Base-by-base conservation (phyloP, 345 rosid species). In the Balakata baccata region DNA sequence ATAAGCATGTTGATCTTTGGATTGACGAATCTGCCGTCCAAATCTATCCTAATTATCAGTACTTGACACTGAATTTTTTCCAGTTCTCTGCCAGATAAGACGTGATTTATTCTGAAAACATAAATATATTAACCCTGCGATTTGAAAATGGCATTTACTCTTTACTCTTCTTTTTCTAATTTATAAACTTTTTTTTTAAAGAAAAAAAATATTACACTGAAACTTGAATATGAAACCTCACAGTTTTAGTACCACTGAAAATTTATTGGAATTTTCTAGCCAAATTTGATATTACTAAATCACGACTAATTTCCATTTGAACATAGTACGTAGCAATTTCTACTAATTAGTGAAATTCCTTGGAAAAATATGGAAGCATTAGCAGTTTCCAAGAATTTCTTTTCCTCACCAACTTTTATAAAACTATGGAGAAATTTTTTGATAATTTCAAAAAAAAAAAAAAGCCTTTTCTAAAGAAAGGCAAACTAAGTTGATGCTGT, bases 391-490 rank as follows among this genome's bases (percentile, higher is more conserved):
- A 77, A 81, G 79, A 81, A 78, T 5, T 83, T 78, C 80, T 80
- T 80, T 80, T 78, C 57, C 80, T 61, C 76, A 14, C n/a, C 47
- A 68, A 49, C 81, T 80, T 29, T 77, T 74, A 69, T 34, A 75
- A 70, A 49, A 25, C 68, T 39, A 58, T 46, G 80, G 70, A 20
- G 34, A 29, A 1, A 29, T 29, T 29, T 29, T 29, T n/a, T 59
- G 67, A 67, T 37, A 73, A 80, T 79, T 63, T 70, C 68, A 63
- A 68, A 73, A 71, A 75, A 69, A 71, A 75, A 69, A 60, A 47
- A 77, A 22, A 65, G 75, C 80, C 84, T 87, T 83, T 82, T 76
- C 47, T 76, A 80, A 83, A 83, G 81, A 85, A 87, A 80, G 76
- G 76, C 16, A 52, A 64, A 76, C 81, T 67, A 76, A 81, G 80